phyloP scores from a whole-genome alignment of 495 filamentous ascomycete species.

The Mycothermus thermophilus region DNA sequence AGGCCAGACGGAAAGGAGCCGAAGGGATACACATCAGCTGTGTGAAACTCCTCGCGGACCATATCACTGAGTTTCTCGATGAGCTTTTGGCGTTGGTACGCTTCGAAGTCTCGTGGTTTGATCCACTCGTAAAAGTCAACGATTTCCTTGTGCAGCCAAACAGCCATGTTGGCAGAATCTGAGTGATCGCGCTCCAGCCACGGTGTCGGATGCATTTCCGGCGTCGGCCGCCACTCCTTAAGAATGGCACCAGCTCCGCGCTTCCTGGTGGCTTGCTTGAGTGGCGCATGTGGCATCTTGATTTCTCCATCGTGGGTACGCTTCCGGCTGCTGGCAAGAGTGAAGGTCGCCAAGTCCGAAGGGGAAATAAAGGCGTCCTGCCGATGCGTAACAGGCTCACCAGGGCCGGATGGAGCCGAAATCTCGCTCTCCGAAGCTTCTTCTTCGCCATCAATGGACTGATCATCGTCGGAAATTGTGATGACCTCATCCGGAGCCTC shows the following conservation, averaged over 20 bases:
- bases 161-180: slow-evolving; percentile 25
- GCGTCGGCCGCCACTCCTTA: slow-evolving; percentile 39
- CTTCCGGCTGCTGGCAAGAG: slow-evolving; percentile 35
- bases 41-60: slow-evolving; percentile 37
- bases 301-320: slow-evolving; percentile 57
- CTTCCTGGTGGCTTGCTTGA: slow-evolving; percentile 32
- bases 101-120: slow-evolving; percentile 61
- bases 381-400: too few relatives aligned
- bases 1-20: slow-evolving; percentile 84
- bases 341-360: background rate
- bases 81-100: slow-evolving; percentile 57
- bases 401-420: too few relatives aligned
- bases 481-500: too few relatives aligned
- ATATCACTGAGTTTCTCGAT: slow-evolving; percentile 42
- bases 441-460: too few relatives aligned
- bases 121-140: slow-evolving; percentile 79
- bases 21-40: slow-evolving; percentile 55
- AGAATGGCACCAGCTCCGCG: slow-evolving; percentile 36
- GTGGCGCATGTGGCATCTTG: slow-evolving; percentile 33
- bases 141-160: slow-evolving; percentile 71
- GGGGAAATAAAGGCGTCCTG: too few relatives aligned
- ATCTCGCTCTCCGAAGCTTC: too few relatives aligned
- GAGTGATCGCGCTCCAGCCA: slow-evolving; percentile 46
- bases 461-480: too few relatives aligned
- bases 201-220: slow-evolving; percentile 37